Evolutionary conservation across 768 basidiomycete species (phyloP).

Genomic region (Boletus vinaceobasis): DNA sequence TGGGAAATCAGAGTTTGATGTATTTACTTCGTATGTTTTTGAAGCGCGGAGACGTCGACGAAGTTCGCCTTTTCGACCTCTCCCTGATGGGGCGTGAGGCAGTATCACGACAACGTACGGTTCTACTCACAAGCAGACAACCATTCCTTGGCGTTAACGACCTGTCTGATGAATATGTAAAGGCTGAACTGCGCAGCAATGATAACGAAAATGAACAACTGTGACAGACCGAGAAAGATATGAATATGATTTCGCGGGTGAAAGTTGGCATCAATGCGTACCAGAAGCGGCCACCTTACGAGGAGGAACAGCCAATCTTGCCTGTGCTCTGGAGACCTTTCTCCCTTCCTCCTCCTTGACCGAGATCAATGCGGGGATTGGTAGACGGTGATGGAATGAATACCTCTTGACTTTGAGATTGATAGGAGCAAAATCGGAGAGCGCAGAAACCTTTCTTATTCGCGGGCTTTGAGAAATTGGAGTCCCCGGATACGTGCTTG

Average conservation of each 20-base stretch:
- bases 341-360: slow-evolving; percentile 37
- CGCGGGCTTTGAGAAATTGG: slow-evolving; percentile 39
- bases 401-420: slow-evolving; percentile 80
- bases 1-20: background rate
- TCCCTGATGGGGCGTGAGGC: slow-evolving; percentile 49
- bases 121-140: slow-evolving; percentile 70
- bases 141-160: slow-evolving; percentile 95
- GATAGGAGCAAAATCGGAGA: slow-evolving; percentile 88
- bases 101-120: background rate
- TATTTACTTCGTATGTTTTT: slow-evolving; percentile 62
- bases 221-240: background rate
- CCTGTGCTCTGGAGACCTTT: slow-evolving; percentile 36
- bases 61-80: slow-evolving; percentile 77
- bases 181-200: slow-evolving; percentile 81
- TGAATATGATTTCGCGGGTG: slow-evolving; percentile 1
- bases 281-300: slow-evolving; percentile 84
- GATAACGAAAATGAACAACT: slow-evolving; percentile 81
- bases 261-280: slow-evolving; percentile 32
- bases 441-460: slow-evolving; percentile 75
- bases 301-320: slow-evolving; percentile 77
- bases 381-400: background rate
- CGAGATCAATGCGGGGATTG: slow-evolving; percentile 1
- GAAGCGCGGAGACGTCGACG: slow-evolving; percentile 74
- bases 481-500: slow-evolving; percentile 19
- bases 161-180: slow-evolving; percentile 84